These are phyloP conservation scores for Echeveria elegans DNA, from an alignment of 164 flowering plant species.

Conservation along the genomic window DNA sequence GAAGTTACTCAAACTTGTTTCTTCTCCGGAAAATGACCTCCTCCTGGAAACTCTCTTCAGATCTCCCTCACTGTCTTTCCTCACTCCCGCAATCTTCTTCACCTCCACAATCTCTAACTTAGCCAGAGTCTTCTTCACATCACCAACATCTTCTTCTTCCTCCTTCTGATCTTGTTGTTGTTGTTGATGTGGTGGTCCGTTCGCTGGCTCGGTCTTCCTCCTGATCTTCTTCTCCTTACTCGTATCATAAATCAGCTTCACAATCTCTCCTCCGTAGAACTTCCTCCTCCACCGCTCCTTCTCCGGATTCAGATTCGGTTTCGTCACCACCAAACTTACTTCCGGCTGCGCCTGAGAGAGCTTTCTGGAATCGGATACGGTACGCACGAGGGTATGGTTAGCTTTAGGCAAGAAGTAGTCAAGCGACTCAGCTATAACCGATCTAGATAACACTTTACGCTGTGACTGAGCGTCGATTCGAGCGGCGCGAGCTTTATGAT, in stretches of 20 bases:
- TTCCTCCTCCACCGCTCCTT: constrained; percentile 6
- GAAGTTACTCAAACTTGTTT: constrained; percentile 47
- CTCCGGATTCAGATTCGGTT: background rate
- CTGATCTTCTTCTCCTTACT: constrained; percentile 9
- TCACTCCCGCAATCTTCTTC: constrained; percentile 9
- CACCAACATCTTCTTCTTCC: background rate
- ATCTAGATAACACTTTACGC: background rate
- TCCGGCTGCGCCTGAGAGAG: background rate
- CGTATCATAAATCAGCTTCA: constrained; percentile 4
- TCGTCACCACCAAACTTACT: background rate
- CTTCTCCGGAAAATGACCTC: constrained; percentile 41
- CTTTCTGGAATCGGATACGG: background rate
- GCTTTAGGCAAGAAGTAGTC: background rate
- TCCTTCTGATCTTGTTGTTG: too few species aligned
- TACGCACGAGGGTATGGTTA: background rate
- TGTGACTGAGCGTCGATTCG: background rate
- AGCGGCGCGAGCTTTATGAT: background rate
- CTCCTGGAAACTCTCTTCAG: constrained; percentile 24
- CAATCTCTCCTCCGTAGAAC: constrained; percentile 12
- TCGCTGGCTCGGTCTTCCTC: constrained; percentile 6
- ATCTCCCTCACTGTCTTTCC: too few species aligned
- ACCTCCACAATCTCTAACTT: background rate
- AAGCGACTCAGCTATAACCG: background rate
- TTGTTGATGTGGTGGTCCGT: background rate
- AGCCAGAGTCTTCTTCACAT: constrained; percentile 10